Conservation (phyloP, 2,329 filamentous ascomycete species). For the Didymella glomerata region DNA sequence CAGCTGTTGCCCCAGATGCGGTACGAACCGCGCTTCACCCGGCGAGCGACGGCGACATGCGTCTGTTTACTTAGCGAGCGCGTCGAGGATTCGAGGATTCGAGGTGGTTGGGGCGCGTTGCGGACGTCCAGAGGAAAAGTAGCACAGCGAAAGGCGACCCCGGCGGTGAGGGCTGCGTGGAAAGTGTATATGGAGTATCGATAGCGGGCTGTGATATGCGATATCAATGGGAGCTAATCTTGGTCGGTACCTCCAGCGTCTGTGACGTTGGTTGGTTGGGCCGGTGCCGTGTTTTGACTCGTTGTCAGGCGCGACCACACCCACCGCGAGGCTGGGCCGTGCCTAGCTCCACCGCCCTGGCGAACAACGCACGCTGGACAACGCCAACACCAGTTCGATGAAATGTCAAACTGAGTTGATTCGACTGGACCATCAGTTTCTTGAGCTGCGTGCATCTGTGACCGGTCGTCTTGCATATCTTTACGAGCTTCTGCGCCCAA, state of each 20-base stretch:
- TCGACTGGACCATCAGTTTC: not conserved
- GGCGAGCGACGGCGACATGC: conserved; percentile 24
- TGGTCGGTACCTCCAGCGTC: conserved; percentile 7
- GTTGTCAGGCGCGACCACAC: conserved; percentile 1
- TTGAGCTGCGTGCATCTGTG: not conserved
- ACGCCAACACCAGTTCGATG: not conserved
- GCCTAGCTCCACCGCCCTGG: conserved; percentile 1
- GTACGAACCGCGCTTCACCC: conserved; percentile 21
- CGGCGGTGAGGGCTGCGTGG: conserved; percentile 1
- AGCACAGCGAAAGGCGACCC: conserved; percentile 2
- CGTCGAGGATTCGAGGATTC: conserved; percentile 1
- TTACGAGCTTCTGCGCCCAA: not conserved
- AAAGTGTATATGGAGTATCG: conserved; percentile 10
- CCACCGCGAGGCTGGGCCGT: not conserved
- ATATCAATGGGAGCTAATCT: conserved; percentile 11
- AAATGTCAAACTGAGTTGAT: not conserved
- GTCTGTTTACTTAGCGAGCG: conserved; percentile 18
- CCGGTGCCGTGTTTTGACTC: conserved; percentile 4
- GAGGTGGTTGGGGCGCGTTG: conserved; percentile 9
- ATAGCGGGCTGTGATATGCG: conserved; percentile 16
- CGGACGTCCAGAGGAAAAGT: not conserved
- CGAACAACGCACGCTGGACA: not conserved
- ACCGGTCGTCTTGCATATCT: not conserved
- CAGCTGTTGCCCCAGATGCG: conserved; percentile 19
- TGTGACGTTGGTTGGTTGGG: conserved; percentile 13